Base-by-base conservation (phyloP, 2,329 filamentous ascomycete genomes). In the Onygenales sp. region DNA sequence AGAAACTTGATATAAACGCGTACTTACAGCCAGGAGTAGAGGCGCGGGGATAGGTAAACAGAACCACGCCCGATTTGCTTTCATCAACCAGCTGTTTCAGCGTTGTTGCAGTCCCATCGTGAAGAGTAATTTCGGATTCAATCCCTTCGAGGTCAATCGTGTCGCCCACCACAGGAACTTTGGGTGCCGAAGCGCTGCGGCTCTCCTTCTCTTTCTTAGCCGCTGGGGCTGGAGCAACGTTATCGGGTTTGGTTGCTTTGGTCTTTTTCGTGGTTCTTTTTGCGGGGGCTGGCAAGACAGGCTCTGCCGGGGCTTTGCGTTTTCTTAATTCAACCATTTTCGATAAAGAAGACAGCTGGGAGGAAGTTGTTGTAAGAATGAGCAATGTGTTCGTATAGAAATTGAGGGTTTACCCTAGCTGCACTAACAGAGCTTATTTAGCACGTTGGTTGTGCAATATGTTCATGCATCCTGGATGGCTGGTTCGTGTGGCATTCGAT, bases 1-100 rank as follows among this genome's bases (percentile, higher is more conserved):
- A 27, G 21, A 27, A 27, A 3, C 21, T 11, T 13, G 17, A 33
- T 31, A 14, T 44, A 39, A 35, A 36, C 32, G 38, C 46, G 21
- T 55, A 70, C 89, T 81, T 83, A 95, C 92, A 97, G 58, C 92
- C 92, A 39, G 89, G 89, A 21, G 93, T 98, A 32, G 87, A 93
- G 10, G 93, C 93, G 74, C 87, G 94, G 55, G 93, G 93, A 67
- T 97, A 97, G 35, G 91, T 96, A 71, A 98, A 96, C 33, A 97
- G 75, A 36, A 95, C 89, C 43, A 97, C 86, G 31, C 92, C 93
- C 38, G 81, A 78, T 73, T 88, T 84, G 79, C 90, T 95, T 66
- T 86, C 81, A 50, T 89, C 85, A 48, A 96, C 80, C 27, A 98
- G 82, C 62, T 83, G 77, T 73, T 89, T 86, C 55, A 98, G 75